phyloP scores from a whole-genome alignment of 2,329 filamentous ascomycete species.

The Fusarium sambucinum region DNA sequence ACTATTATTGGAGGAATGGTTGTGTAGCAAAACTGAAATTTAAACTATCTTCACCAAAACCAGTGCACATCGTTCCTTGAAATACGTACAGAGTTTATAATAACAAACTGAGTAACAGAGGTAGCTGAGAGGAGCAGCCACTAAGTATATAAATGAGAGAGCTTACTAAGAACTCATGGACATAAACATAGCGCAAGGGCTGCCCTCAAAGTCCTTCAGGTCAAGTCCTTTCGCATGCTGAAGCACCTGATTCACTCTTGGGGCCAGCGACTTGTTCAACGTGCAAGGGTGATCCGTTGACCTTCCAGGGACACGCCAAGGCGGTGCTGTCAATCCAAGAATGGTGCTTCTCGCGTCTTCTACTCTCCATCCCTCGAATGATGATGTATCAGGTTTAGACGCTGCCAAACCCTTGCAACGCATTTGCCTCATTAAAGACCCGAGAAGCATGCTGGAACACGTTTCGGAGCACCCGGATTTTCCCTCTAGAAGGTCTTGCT shows the following conservation, averaged over 20 bases:
- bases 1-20: neutral
- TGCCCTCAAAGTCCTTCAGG: slow-evolving; percentile 14
- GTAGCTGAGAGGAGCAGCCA: neutral
- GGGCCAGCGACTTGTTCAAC: slow-evolving; percentile 3
- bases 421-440: slow-evolving; percentile 25
- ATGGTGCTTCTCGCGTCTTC: slow-evolving; percentile 23
- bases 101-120: neutral
- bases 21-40: neutral
- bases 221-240: slow-evolving; percentile 6
- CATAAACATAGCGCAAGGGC: neutral
- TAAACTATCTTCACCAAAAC: neutral
- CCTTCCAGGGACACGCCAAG: slow-evolving; percentile 29
- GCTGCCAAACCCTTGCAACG: neutral
- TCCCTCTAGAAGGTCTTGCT: slow-evolving; percentile 24
- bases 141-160: neutral
- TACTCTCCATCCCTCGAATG: slow-evolving; percentile 30
- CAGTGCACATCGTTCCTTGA: neutral
- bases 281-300: slow-evolving; percentile 27
- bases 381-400: neutral
- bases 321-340: slow-evolving; percentile 7
- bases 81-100: neutral
- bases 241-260: slow-evolving; percentile 13
- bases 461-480: slow-evolving; percentile 24
- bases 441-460: slow-evolving; percentile 25
- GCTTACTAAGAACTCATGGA: slow-evolving; percentile 3